Conservation (phyloP, 768 basidiomycete species). For the Termitomyces sp. region DNA sequence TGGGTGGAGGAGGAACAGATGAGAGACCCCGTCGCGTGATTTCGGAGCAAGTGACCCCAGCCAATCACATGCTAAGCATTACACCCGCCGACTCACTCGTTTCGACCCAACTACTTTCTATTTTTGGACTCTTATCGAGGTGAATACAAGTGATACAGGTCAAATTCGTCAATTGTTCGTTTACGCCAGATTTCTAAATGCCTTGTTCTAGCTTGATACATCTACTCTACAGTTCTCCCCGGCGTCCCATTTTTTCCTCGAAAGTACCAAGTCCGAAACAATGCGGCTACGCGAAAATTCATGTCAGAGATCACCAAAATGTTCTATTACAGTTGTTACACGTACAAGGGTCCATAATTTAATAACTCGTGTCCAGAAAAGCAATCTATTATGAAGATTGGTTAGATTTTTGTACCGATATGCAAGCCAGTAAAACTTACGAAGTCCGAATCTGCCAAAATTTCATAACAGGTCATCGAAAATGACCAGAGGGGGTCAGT, state of each 20-base stretch:
- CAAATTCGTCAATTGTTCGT: background rate
- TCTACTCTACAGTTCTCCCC: background rate
- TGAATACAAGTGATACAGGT: background rate
- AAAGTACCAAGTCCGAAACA: background rate
- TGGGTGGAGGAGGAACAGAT: constrained; percentile 1
- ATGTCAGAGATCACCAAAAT: background rate
- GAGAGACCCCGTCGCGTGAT: constrained; percentile 12
- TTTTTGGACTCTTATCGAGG: background rate
- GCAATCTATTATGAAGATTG: background rate
- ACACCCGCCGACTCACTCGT: too few relatives aligned
- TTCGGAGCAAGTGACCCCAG: constrained; percentile 14
- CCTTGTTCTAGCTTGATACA: background rate
- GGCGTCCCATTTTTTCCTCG: background rate
- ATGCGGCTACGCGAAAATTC: background rate
- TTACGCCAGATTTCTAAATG: background rate
- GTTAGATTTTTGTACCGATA: background rate
- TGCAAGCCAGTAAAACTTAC: background rate
- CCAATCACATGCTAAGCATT: constrained; percentile 19
- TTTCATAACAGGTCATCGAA: too few relatives aligned
- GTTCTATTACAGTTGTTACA: background rate
- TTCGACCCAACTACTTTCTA: too few relatives aligned
- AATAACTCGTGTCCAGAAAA: background rate
- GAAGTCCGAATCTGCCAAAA: background rate
- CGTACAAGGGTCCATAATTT: background rate
- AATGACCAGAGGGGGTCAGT: too few relatives aligned